Percentiles rank a stretch among this genome's conserved stretches.
phyloP scores from a whole-genome alignment of 2,329 filamentous ascomycete genomes.

The Trichoderma sp. region DNA sequence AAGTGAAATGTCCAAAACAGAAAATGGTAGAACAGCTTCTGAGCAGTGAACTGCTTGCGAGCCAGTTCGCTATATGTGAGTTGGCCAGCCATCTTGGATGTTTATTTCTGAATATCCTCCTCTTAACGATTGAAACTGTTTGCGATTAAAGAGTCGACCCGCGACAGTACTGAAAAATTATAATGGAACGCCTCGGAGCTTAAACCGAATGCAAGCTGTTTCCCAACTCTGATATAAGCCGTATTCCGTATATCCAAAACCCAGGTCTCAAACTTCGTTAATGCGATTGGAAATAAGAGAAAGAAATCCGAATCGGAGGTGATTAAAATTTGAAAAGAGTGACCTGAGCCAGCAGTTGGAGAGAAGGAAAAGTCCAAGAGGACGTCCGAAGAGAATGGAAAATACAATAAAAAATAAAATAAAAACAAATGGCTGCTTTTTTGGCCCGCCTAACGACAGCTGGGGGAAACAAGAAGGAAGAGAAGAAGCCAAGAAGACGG shows the following conservation, averaged over 20 bases:
- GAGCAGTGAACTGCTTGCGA: constrained; percentile 67
- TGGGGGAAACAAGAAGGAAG: constrained; percentile 32
- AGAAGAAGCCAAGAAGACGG: constrained; percentile 27
- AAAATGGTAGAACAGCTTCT: constrained; percentile 78
- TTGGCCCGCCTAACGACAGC: constrained; percentile 33
- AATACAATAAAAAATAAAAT: constrained; percentile 29
- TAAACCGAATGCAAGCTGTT: neutral
- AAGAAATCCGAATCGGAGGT: constrained; percentile 20
- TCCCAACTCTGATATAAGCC: neutral
- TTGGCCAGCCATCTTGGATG: constrained; percentile 45
- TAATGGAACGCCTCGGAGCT: neutral
- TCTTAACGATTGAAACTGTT: constrained; percentile 30
- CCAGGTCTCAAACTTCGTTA: neutral
- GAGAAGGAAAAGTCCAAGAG: constrained; percentile 22
- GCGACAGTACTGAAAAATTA: constrained; percentile 34
- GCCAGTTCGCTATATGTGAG: constrained; percentile 50
- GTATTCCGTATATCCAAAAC: neutral
- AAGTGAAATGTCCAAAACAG: constrained; percentile 81
- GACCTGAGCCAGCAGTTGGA: constrained; percentile 64
- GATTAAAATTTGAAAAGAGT: constrained; percentile 39
- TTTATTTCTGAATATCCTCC: constrained; percentile 1
- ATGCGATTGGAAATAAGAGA: constrained; percentile 23
- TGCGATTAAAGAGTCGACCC: constrained; percentile 56
- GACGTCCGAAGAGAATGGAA: constrained; percentile 28
- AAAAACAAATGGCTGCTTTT: constrained; percentile 22